Evolutionary conservation across 331 rosid species (phyloP).

Genomic region (Erythrophleum ivorense): DNA sequence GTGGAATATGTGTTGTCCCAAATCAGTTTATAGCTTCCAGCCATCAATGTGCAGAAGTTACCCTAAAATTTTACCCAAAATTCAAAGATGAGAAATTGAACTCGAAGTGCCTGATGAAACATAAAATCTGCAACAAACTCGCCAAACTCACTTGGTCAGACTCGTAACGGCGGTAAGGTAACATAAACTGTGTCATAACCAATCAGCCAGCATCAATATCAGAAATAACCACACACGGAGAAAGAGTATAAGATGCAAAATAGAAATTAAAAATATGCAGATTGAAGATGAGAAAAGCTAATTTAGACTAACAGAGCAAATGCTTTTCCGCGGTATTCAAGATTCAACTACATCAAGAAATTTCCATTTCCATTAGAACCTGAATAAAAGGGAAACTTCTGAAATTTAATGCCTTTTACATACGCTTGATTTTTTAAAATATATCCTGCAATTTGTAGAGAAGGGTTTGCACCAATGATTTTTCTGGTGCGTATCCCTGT

Average conservation of each 20-base stretch:
- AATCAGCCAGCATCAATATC: conserved; percentile 36
- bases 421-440: background rate
- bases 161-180: conserved; percentile 82
- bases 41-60: conserved; percentile 88
- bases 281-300: conserved; percentile 23
- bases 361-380: background rate
- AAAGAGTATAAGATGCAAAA: background rate
- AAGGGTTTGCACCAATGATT: background rate
- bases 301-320: conserved; percentile 10
- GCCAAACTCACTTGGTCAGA: conserved; percentile 83
- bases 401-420: background rate
- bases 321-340: background rate
- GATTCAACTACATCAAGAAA: background rate
- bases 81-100: conserved; percentile 15
- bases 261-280: background rate
- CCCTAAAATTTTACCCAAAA: conserved; percentile 60
- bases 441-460: background rate
- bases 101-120: conserved; percentile 29
- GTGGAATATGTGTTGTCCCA: conserved; percentile 95
- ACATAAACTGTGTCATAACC: conserved; percentile 68
- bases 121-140: conserved; percentile 28
- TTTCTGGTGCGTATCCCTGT: background rate
- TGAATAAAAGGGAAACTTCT: background rate
- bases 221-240: conserved; percentile 22
- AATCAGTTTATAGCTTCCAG: conserved; percentile 83